Conservation (phyloP, 805 yeast genomes). For the Cyberlindnera mycetangii region DNA sequence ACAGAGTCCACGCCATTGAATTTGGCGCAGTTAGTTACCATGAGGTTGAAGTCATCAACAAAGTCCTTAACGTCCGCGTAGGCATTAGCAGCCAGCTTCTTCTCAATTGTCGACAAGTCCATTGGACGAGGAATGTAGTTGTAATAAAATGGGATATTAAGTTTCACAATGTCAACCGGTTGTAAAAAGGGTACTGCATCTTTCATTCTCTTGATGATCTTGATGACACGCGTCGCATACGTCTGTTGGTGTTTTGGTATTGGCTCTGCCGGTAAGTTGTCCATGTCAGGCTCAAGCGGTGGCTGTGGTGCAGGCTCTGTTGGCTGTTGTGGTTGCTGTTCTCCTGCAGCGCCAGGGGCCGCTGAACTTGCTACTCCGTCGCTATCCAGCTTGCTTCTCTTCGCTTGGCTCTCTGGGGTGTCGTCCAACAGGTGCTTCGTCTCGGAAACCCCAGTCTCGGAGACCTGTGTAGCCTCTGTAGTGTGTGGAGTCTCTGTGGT, state of each 20-base stretch:
- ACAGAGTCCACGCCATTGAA: slow-evolving; percentile 85
- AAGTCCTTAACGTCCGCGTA: slow-evolving; percentile 70
- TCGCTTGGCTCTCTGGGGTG: slow-evolving; percentile 5
- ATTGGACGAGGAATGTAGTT: slow-evolving; percentile 83
- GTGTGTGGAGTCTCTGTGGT: slow-evolving; percentile 13
- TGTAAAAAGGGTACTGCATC: slow-evolving; percentile 87
- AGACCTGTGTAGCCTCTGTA: slow-evolving; percentile 1
- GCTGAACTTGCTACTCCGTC: too few species aligned
- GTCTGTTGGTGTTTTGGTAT: slow-evolving; percentile 81
- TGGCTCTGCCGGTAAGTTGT: slow-evolving; percentile 62
- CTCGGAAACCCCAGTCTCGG: neutral
- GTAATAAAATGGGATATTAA: slow-evolving; percentile 88
- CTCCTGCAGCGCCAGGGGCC: too few species aligned
- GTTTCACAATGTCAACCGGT: slow-evolving; percentile 87
- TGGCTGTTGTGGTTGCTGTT: slow-evolving; percentile 9
- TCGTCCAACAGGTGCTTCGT: slow-evolving; percentile 15
- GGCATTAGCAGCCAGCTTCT: slow-evolving; percentile 64
- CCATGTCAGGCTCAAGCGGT: slow-evolving; percentile 68
- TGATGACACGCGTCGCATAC: slow-evolving; percentile 72
- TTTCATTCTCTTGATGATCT: slow-evolving; percentile 84
- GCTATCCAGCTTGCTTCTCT: slow-evolving; percentile 7
- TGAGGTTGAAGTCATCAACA: slow-evolving; percentile 73
- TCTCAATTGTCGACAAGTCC: slow-evolving; percentile 91
- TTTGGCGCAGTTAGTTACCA: slow-evolving; percentile 76
- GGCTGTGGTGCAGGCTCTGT: slow-evolving; percentile 73